A percentile compares a stretch with the other conserved stretches of the same genome.
These are phyloP conservation scores for Globisporangium okanoganense DNA, from an alignment of 352 stramenopile genomes.

Conservation along the genomic window DNA sequence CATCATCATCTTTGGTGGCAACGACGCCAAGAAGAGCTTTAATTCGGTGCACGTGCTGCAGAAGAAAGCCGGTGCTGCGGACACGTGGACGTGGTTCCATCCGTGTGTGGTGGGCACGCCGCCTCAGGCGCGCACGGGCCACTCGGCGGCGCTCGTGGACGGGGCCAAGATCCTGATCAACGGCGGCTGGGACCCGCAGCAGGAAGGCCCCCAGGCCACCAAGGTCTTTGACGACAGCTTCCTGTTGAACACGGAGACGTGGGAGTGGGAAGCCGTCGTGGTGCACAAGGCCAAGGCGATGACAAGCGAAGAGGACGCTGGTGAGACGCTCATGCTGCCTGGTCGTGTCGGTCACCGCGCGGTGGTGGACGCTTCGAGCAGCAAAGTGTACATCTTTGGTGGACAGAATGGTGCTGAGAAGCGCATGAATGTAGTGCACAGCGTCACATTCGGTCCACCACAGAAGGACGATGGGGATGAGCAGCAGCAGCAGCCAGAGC, in stretches of 20 bases:
- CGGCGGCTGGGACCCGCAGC: slow-evolving; percentile 92
- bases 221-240: slow-evolving; percentile 89
- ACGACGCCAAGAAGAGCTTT: slow-evolving; percentile 90
- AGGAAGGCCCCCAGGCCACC: slow-evolving; percentile 25
- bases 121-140: slow-evolving; percentile 83
- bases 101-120: slow-evolving; percentile 67
- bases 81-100: slow-evolving; percentile 87
- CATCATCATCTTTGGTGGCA: slow-evolving; percentile 93
- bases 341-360: slow-evolving; percentile 86
- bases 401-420: slow-evolving; percentile 78
- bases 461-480: neutral
- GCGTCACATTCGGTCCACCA: slow-evolving; percentile 29
- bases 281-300: slow-evolving; percentile 17
- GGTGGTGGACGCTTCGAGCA: slow-evolving; percentile 44
- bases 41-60: slow-evolving; percentile 91
- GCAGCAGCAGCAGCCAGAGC: slow-evolving; percentile 10
- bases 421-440: slow-evolving; percentile 82
- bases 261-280: slow-evolving; percentile 82
- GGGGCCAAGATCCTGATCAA: slow-evolving; percentile 89
- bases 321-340: slow-evolving; percentile 17
- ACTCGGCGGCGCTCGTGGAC: slow-evolving; percentile 86
- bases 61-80: slow-evolving; percentile 22
- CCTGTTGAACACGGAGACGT: slow-evolving; percentile 88
- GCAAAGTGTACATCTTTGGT: slow-evolving; percentile 83
- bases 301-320: slow-evolving; percentile 15